phyloP scores from a whole-genome alignment of 2,329 filamentous ascomycete species.

The Chaetomium olivaceum region DNA sequence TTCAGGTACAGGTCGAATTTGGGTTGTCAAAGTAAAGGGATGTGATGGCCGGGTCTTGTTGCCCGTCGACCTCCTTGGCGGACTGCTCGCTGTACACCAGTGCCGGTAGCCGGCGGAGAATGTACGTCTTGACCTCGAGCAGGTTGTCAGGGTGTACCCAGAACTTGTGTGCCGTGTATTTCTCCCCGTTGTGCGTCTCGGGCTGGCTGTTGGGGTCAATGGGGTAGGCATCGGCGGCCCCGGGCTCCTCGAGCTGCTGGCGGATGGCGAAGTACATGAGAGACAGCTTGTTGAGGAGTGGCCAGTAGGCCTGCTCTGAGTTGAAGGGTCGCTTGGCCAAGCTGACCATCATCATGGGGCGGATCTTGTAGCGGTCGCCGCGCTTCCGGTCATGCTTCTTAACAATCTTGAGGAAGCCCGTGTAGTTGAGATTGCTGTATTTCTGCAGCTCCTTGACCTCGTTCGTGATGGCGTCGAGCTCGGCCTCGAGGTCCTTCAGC shows the following conservation, averaged over 20 bases:
- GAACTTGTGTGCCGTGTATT: constrained; percentile 87
- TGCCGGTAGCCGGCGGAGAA: constrained; percentile 84
- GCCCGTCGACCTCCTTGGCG: constrained; percentile 77
- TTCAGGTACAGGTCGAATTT: constrained; percentile 83
- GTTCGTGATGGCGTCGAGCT: constrained; percentile 84
- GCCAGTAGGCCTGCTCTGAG: constrained; percentile 84
- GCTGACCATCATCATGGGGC: constrained; percentile 87
- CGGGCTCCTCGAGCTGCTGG: constrained; percentile 69
- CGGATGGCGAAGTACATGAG: constrained; percentile 95
- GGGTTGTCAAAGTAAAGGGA: constrained; percentile 93
- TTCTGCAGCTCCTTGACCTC: constrained; percentile 92
- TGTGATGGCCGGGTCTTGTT: constrained; percentile 85
- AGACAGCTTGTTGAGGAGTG: constrained; percentile 85
- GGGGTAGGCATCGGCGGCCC: constrained; percentile 43
- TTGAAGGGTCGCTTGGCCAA: constrained; percentile 90
- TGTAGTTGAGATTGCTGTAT: constrained; percentile 96
- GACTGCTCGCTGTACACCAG: constrained; percentile 90
- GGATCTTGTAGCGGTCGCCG: constrained; percentile 81
- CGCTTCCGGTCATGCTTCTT: constrained; percentile 99
- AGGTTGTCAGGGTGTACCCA: constrained; percentile 97
- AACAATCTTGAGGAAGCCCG: constrained; percentile 94
- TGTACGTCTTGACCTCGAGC: constrained; percentile 94
- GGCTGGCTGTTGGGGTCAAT: constrained; percentile 54
- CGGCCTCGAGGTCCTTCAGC: constrained; percentile 70
- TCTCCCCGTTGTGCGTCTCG: constrained; percentile 65